Conservation (phyloP, 192 early-diverging fungal genomes). For the Coemansia erecta region DNA sequence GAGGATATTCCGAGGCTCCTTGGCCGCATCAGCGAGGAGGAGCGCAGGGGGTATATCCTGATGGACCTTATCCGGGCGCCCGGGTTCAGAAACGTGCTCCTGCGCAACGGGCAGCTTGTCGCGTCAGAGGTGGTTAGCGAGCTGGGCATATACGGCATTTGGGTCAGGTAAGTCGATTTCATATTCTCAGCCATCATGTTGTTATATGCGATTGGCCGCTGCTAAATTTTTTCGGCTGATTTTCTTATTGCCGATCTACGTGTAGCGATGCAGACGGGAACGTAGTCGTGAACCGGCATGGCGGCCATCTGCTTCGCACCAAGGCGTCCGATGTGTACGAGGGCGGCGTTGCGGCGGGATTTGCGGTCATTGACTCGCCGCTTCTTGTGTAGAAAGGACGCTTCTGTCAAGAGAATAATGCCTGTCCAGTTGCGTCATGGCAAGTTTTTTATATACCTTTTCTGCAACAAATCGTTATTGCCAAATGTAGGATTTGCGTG, state of each 20-base stretch:
- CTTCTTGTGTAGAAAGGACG: conserved; percentile 57
- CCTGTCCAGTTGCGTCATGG: neutral
- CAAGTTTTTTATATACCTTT: neutral
- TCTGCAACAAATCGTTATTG: too few species aligned
- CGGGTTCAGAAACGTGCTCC: conserved; percentile 65
- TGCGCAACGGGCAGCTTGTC: conserved; percentile 73
- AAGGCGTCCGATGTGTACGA: conserved; percentile 82
- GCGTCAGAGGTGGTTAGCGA: conserved; percentile 83
- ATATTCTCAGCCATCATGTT: too few species aligned
- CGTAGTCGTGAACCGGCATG: conserved; percentile 67
- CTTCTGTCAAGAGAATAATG: too few species aligned
- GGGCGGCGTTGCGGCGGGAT: conserved; percentile 95
- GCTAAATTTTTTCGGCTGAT: neutral
- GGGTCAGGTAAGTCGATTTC: conserved; percentile 62
- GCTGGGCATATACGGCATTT: conserved; percentile 91
- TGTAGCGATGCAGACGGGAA: conserved; percentile 55
- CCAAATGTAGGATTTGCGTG: too few species aligned
- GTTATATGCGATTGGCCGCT: too few species aligned
- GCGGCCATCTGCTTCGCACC: conserved; percentile 90
- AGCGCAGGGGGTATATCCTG: conserved; percentile 84
- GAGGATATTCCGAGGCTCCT: conserved; percentile 70
- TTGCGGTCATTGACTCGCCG: conserved; percentile 87
- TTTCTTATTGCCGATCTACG: neutral
- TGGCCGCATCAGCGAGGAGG: conserved; percentile 54
- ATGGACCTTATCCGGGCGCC: conserved; percentile 94